phyloP scores from a whole-genome alignment of 176 grass and related monocot species.

The Rhynchospora pubera region DNA sequence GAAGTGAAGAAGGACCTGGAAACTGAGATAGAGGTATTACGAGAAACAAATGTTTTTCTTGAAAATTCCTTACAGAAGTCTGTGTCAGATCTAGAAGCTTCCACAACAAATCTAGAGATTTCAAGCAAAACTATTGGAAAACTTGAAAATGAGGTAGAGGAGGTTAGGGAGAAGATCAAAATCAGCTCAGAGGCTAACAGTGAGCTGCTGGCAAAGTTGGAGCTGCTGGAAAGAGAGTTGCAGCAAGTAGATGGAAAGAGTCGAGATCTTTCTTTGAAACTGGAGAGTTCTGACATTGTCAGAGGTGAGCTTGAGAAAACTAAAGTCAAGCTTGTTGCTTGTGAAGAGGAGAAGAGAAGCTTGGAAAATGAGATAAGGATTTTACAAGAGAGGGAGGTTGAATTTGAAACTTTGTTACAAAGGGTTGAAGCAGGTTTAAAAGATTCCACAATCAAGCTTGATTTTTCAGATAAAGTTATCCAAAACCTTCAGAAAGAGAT shows the following conservation, averaged over 20 bases:
- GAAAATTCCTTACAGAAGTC: constrained; percentile 12
- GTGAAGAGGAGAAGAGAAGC: constrained; percentile 31
- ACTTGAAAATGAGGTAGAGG: constrained; percentile 18
- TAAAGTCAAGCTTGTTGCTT: constrained; percentile 15
- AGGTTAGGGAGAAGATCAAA: constrained; percentile 5
- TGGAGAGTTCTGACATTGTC: constrained; percentile 25
- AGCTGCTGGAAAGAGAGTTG: constrained; percentile 20
- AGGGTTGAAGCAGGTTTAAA: constrained; percentile 3
- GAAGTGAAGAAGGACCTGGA: constrained; percentile 36
- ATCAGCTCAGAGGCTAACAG: constrained; percentile 5
- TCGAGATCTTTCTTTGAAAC: constrained; percentile 7
- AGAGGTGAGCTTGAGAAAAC: constrained; percentile 31
- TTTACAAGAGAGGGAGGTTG: constrained; percentile 32
- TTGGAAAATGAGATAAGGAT: constrained; percentile 63
- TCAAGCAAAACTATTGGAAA: constrained; percentile 14
- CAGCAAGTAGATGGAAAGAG: constrained; percentile 12
- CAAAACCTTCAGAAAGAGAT: constrained; percentile 2
- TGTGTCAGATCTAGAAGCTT: constrained; percentile 9
- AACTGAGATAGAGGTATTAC: constrained; percentile 51
- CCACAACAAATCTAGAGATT: constrained; percentile 4
- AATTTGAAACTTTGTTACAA: constrained; percentile 16
- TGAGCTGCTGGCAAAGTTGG: not conserved
- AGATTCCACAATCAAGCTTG: constrained; percentile 1
- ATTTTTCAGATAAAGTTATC: constrained; percentile 11
- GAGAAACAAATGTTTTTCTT: constrained; percentile 18